phyloP scores from a whole-genome alignment of 495 filamentous ascomycete genomes.

The Aspergillus mulundensis region DNA sequence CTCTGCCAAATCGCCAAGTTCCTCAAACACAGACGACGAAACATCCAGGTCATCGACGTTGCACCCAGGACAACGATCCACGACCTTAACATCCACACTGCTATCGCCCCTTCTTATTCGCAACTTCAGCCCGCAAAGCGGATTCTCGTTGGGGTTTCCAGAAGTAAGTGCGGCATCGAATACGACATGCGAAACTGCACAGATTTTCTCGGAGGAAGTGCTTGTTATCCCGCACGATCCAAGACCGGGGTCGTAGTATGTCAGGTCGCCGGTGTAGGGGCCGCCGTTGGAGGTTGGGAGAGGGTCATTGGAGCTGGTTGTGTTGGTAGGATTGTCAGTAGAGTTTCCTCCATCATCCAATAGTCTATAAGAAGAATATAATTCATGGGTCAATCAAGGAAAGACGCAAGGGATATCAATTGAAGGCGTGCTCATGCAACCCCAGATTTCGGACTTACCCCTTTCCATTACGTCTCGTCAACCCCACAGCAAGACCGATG shows the following conservation, averaged over 20 bases:
- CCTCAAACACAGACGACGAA: constrained; percentile 54
- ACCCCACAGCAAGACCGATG: constrained; percentile 52
- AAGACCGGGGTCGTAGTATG: constrained; percentile 64
- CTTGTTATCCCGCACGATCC: constrained; percentile 67
- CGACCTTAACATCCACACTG: constrained; percentile 64
- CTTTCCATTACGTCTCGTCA: constrained; percentile 29
- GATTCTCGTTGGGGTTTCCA: constrained; percentile 64
- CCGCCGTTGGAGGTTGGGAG: constrained; percentile 49
- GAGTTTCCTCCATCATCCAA: constrained; percentile 5
- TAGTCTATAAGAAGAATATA: not conserved
- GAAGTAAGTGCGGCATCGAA: constrained; percentile 58
- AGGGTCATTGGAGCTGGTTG: constrained; percentile 42
- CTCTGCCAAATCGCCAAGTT: constrained; percentile 49
- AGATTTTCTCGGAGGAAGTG: constrained; percentile 51
- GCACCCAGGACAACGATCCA: constrained; percentile 72
- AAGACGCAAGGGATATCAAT: not conserved
- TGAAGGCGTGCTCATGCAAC: not conserved
- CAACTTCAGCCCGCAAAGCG: constrained; percentile 63
- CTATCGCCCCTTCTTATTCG: constrained; percentile 41
- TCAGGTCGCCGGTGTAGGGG: constrained; percentile 61
- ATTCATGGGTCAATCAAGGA: not conserved
- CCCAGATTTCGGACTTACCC: constrained; percentile 10
- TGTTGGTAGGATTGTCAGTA: not conserved
- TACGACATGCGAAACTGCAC: constrained; percentile 60
- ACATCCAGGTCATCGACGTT: constrained; percentile 63